Conservation (phyloP, 176 grass and related monocot species). For the Aegilops tauschii region DNA sequence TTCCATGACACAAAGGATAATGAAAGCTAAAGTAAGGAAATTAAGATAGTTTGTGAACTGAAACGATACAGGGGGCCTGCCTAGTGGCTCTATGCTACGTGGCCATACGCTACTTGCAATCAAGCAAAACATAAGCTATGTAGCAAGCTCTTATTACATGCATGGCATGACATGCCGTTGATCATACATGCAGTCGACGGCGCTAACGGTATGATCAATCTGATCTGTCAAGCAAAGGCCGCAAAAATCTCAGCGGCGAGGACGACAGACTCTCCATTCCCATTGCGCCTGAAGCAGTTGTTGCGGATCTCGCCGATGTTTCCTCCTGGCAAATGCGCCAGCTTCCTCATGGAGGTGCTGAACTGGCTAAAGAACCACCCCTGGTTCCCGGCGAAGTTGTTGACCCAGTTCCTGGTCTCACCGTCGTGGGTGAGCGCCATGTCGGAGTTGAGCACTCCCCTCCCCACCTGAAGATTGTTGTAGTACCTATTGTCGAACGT, state of each 20-base stretch:
- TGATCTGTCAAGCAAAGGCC: background rate
- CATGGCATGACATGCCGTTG: no score
- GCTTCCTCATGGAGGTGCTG: conserved; percentile 32
- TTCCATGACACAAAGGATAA: no score
- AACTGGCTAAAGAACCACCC: conserved; percentile 32
- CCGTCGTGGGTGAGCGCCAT: conserved; percentile 7
- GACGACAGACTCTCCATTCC: no score
- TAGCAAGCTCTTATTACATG: no score
- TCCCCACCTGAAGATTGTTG: background rate
- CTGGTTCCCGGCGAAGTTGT: conserved; percentile 14
- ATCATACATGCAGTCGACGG: no score
- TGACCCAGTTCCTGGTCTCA: background rate
- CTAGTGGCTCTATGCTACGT: no score
- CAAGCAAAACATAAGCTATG: no score
- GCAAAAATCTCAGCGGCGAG: background rate
- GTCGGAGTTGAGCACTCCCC: conserved; percentile 43
- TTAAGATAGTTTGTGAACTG: no score
- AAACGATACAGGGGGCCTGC: no score
- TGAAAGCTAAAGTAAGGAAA: no score
- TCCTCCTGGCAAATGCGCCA: conserved; percentile 24
- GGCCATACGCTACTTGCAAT: no score
- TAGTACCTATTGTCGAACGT: conserved; percentile 48
- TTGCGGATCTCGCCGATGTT: conserved; percentile 46
- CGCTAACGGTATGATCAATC: background rate
- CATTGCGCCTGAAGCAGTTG: conserved; percentile 28